phyloP scores from a whole-genome alignment of 345 rosid species.

The Xanthoceras sorbifolium region DNA sequence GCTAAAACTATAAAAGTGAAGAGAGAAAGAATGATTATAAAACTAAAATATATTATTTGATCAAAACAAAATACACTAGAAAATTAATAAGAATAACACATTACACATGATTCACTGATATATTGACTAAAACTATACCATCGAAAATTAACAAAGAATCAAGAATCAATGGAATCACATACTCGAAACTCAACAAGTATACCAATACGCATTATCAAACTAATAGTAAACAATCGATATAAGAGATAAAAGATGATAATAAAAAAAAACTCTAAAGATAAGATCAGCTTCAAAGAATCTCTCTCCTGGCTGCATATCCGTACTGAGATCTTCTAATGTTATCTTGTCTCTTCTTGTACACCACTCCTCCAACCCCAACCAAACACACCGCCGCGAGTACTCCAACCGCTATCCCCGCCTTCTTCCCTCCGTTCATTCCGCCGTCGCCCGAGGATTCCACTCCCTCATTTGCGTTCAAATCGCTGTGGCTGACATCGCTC shows the following conservation, averaged over 20 bases:
- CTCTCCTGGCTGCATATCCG: conserved; percentile 53
- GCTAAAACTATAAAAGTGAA: no score
- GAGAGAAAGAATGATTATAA: no score
- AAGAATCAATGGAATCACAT: conserved; percentile 10
- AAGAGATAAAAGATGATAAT: no score
- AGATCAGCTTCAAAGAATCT: conserved; percentile 42
- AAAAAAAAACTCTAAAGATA: not conserved
- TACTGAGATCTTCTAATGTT: conserved; percentile 59
- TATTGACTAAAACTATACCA: not conserved
- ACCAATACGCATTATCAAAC: not conserved
- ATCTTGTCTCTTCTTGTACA: conserved; percentile 68
- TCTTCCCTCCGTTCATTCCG: conserved; percentile 57
- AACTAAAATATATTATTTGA: no score
- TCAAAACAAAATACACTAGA: no score
- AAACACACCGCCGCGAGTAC: conserved; percentile 49
- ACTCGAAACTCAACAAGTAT: not conserved
- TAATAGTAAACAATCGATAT: not conserved
- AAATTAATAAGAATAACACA: no score
- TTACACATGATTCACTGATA: not conserved
- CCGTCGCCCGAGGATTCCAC: conserved; percentile 10
- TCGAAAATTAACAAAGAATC: not conserved
- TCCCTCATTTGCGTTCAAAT: conserved; percentile 26
- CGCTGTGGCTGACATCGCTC: conserved; percentile 34
- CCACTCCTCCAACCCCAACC: conserved; percentile 50
- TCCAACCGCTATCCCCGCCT: conserved; percentile 58